Evolutionary conservation across 192 early-diverging fungal genomes (phyloP), one percentile per base, ranked within the genome.

Genomic region (Backusella sp.): DNA sequence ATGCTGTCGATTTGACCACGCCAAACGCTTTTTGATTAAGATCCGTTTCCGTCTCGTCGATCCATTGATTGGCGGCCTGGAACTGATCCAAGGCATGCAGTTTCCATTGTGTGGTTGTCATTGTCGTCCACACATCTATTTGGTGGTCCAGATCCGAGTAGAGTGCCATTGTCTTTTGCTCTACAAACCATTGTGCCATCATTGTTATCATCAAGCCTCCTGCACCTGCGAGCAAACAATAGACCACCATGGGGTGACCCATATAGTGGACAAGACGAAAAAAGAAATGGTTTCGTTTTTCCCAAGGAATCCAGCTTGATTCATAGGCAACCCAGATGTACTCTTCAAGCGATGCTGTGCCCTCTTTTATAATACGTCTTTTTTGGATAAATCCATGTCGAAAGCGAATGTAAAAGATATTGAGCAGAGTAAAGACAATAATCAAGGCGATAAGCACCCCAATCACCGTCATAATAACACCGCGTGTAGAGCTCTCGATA

Each of bases 21-120:
- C 74, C 68, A 69, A 83, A 73, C 0, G 73, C 46, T 52, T 77
- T 62, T 0, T 79, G 19, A n/a, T 83, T 83, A 4, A 79, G 44
- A 3, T 30, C 34, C 12, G 49, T 17, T 71, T 83, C 77, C 0
- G 67, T 32, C n/a, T 62, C 37, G 21, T 4, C n/a, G n/a, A 83
- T 73, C 77, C 77, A 79, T 17, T 53, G n/a, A 59, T 76, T 74
- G 37, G 21, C 28, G 44, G 70, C 15, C 15, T 71, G 39, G 3
- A 42, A 71, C 17, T 71, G 9, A 41, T 67, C 17, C 21, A 52
- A 11, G 3, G 72, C 72, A 23, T 73, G 28, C 26, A n/a, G 14
- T 7, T 28, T 71, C 70, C 70, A 71, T 1, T 49, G 26, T 36
- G 37, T 5, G 2, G 72, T 34, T 15, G 56, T 44, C n/a, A 37